Evolutionary conservation across 2,329 filamentous ascomycete species (phyloP).

Genomic region (Fusarium sp.): DNA sequence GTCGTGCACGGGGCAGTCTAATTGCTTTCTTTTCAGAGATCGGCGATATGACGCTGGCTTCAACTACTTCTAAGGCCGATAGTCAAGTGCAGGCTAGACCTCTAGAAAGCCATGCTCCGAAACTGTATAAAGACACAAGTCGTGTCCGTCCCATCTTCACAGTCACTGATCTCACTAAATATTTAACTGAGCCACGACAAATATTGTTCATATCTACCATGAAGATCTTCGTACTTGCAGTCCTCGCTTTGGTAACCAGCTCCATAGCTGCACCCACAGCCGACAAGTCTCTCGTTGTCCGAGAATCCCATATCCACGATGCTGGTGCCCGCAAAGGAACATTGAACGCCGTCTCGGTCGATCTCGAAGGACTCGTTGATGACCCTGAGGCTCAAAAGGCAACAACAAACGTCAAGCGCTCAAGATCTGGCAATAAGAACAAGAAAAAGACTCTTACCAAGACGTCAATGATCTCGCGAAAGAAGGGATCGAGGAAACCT

Average conservation of each 20-base stretch:
- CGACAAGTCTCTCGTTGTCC: background rate
- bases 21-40: background rate
- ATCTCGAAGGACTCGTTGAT: background rate
- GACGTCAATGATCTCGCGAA: background rate
- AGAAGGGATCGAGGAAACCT: background rate
- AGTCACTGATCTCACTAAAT: background rate
- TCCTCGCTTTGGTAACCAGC: background rate
- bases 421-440: background rate
- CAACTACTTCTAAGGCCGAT: background rate
- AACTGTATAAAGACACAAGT: slow-evolving; percentile 4
- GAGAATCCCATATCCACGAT: slow-evolving; percentile 1
- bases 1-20: background rate
- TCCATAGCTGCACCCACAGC: slow-evolving; percentile 7
- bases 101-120: accelerated
- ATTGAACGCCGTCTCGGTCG: background rate
- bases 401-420: background rate
- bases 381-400: background rate
- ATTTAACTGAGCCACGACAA: background rate
- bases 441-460: background rate
- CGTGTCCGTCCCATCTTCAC: no score
- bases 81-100: background rate
- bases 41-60: background rate
- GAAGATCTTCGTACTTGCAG: slow-evolving; percentile 2
- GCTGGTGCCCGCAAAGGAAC: background rate
- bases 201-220: background rate